Evolutionary conservation across 2,329 filamentous ascomycete species (phyloP).

Genomic region (Fusarium albosuccineum): DNA sequence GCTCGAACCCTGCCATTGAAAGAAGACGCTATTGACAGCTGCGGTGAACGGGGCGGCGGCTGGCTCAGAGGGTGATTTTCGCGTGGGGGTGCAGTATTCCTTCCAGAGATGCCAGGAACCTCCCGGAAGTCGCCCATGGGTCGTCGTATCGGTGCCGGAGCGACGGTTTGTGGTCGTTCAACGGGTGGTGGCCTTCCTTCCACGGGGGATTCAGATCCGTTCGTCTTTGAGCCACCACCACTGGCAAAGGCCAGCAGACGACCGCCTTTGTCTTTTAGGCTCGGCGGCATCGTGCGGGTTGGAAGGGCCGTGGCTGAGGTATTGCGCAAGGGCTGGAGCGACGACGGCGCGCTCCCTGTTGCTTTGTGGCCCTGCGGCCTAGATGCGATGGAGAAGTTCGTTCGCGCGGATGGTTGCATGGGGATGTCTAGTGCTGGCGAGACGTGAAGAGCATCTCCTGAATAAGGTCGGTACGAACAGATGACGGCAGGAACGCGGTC

Average conservation of each 20-base stretch:
- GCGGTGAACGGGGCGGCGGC: slow-evolving; percentile 42
- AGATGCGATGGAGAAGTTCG: slow-evolving; percentile 25
- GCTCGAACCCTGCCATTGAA: slow-evolving; percentile 35
- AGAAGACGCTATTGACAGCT: slow-evolving; percentile 32
- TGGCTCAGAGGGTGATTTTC: slow-evolving; percentile 43
- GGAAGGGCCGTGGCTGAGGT: not conserved
- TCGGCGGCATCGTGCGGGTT: slow-evolving; percentile 45
- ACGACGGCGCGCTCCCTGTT: slow-evolving; percentile 11
- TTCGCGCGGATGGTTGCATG: slow-evolving; percentile 32
- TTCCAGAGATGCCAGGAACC: slow-evolving; percentile 52
- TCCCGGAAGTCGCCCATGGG: slow-evolving; percentile 52
- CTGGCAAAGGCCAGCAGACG: slow-evolving; percentile 51
- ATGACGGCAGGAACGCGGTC: not conserved
- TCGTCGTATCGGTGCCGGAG: slow-evolving; percentile 43
- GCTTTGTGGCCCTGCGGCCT: slow-evolving; percentile 20
- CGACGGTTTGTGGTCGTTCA: slow-evolving; percentile 32
- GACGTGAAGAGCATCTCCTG: slow-evolving; percentile 22
- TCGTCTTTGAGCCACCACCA: slow-evolving; percentile 34
- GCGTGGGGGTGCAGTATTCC: slow-evolving; percentile 47
- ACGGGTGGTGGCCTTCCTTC: slow-evolving; percentile 31
- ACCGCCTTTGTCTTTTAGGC: slow-evolving; percentile 49
- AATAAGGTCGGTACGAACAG: slow-evolving; percentile 15
- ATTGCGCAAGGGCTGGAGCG: slow-evolving; percentile 3
- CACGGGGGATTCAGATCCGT: slow-evolving; percentile 35
- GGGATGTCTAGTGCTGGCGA: slow-evolving; percentile 14